These are phyloP conservation scores for Cercospora zeae-maydis DNA, from an alignment of 2,329 filamentous ascomycete species.

Conservation along the genomic window DNA sequence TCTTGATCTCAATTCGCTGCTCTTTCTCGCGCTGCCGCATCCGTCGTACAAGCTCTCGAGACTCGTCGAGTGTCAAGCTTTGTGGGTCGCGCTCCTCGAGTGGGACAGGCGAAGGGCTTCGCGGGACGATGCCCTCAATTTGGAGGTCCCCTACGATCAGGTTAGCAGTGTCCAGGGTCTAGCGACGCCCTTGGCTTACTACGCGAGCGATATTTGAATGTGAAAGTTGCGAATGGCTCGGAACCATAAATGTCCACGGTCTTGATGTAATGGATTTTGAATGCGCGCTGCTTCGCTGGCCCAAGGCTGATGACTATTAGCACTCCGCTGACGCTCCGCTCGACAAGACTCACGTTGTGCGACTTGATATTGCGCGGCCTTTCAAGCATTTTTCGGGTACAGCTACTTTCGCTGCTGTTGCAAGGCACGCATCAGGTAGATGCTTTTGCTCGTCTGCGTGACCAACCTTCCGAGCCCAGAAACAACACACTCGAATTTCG, in stretches of 20 bases:
- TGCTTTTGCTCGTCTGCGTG: not conserved
- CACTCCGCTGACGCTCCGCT: not conserved
- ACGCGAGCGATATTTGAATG: slow-evolving; percentile 31
- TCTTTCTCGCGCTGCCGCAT: slow-evolving; percentile 10
- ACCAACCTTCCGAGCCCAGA: slow-evolving; percentile 2
- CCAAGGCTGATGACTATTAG: slow-evolving; percentile 14
- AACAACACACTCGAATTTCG: slow-evolving; percentile 15
- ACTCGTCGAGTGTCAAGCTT: slow-evolving; percentile 25
- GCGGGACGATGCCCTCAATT: slow-evolving; percentile 29
- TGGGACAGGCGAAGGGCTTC: slow-evolving; percentile 27
- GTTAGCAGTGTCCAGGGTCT: not conserved
- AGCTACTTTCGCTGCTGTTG: not conserved
- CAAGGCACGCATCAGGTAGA: not conserved
- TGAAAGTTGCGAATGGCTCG: slow-evolving; percentile 21
- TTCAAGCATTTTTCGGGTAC: slow-evolving; percentile 31
- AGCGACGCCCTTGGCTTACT: slow-evolving; percentile 17
- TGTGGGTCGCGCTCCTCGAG: slow-evolving; percentile 30
- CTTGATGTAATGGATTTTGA: not conserved
- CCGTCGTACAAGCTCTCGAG: slow-evolving; percentile 25
- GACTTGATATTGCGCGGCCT: slow-evolving; percentile 28
- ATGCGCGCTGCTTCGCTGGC: not conserved
- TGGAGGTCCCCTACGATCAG: slow-evolving; percentile 28
- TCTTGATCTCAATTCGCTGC: slow-evolving; percentile 13
- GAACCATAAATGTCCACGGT: slow-evolving; percentile 21
- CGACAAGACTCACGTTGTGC: slow-evolving; percentile 21